These are phyloP conservation scores for Craspedostauros australis DNA, from an alignment of 108 stramenopile species.

Conservation along the genomic window DNA sequence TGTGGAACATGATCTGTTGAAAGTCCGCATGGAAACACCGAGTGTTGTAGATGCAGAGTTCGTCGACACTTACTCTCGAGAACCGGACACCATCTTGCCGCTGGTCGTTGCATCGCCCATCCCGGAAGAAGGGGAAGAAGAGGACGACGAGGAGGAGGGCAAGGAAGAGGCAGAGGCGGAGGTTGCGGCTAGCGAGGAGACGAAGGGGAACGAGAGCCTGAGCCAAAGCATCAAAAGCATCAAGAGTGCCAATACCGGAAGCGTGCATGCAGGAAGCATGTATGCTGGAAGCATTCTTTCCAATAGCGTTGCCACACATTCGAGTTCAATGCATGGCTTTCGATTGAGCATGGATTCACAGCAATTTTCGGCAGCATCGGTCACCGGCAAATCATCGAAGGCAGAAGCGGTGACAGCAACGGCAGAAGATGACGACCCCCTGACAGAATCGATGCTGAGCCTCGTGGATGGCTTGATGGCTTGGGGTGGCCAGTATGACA, in stretches of 20 bases:
- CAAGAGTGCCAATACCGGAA: no score
- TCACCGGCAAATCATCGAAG: not conserved
- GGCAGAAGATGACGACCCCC: constrained; percentile 23
- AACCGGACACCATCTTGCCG: constrained; percentile 18
- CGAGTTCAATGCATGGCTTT: no score
- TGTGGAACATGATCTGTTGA: constrained; percentile 30
- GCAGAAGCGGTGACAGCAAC: not conserved
- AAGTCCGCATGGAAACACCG: not conserved
- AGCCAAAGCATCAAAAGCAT: no score
- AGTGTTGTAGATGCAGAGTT: not conserved
- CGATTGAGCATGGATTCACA: no score
- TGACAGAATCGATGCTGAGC: constrained; percentile 80
- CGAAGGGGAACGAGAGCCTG: no score
- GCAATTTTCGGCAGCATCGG: no score
- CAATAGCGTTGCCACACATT: no score
- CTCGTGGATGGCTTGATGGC: constrained; percentile 83
- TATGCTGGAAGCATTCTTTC: no score
- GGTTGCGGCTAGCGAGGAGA: no score
- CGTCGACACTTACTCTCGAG: not conserved
- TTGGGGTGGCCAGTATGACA: constrained; percentile 73
- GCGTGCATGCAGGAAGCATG: no score
- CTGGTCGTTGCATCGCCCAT: constrained; percentile 32
- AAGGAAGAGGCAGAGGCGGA: no score
- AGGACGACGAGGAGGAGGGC: no score
- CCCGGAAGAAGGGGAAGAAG: constrained; percentile 21